phyloP scores from a whole-genome alignment of 2,329 filamentous ascomycete genomes.

The Capronia coronata region DNA sequence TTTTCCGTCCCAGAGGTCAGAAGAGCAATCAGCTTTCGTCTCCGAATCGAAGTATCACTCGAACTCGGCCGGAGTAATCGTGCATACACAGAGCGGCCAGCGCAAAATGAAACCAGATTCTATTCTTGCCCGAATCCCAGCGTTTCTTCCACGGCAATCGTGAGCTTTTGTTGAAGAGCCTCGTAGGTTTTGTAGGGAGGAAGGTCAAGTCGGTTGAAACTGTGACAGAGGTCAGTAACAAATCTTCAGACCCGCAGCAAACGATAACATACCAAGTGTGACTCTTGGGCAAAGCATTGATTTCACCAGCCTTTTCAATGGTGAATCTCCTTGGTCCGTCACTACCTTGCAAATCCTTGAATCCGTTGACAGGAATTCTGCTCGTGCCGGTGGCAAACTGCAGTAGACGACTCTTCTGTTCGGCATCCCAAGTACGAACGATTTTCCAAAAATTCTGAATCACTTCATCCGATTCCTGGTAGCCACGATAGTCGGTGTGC shows the following conservation, averaged over 20 bases:
- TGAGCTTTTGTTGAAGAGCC: conserved; percentile 78
- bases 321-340: conserved; percentile 94
- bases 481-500: conserved; percentile 97
- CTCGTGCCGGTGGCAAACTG: conserved; percentile 98
- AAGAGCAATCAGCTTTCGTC: no score
- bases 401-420: conserved; percentile 91
- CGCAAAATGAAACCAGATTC: conserved; percentile 11
- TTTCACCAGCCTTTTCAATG: conserved; percentile 93
- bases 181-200: conserved; percentile 89
- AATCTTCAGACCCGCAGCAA: conserved; percentile 13
- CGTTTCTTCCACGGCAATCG: conserved; percentile 96
- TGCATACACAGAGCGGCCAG: neutral
- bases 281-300: conserved; percentile 85
- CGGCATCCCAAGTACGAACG: conserved; percentile 92
- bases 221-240: conserved; percentile 36
- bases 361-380: conserved; percentile 96
- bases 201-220: conserved; percentile 94
- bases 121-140: conserved; percentile 99
- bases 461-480: conserved; percentile 95
- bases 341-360: conserved; percentile 96
- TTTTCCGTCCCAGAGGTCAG: no score
- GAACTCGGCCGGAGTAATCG: neutral
- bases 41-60: no score
- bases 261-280: conserved; percentile 79
- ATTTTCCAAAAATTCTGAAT: conserved; percentile 98